Evolutionary conservation across 1,139 yeast genomes (phyloP), one percentile per base, ranked within the genome.

Genomic region (Debaryomyces udenii): DNA sequence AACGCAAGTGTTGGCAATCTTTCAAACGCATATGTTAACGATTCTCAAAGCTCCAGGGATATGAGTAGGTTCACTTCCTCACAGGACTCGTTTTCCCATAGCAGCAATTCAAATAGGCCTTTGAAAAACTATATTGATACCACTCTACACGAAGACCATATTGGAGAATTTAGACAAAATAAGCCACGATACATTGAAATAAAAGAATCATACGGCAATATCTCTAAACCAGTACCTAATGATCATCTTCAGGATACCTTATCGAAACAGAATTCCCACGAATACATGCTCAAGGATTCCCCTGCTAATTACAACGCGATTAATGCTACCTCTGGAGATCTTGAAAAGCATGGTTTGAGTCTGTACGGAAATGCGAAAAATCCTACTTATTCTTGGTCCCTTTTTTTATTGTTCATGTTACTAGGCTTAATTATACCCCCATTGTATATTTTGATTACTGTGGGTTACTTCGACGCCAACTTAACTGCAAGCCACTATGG

Each of bases 401-500:
- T 49, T 30, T 62, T 57, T 41, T 3, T 38, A 0, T 13, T 49
- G 11, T 42, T 66, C 51, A 57, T 64, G 67, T 33, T 58, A 3
- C 14, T 63, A 6, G 72, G 71, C 2, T 50, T 68, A 15, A 33
- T 68, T 7, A 47, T 66, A 2, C 74, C 74, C 4, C 75, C 75
- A 2, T 35, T 69, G 4, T 69, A 53, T 47, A 66, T 67, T 36
- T 48, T 68, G 23, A 38, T 68, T 4, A 37, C 66, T 0, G 38
- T 64, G 14, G 75, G 75, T 2, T 49, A 62, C 16, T 66, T 69
- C 45, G 75, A 69, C 47, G 57, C 42, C 48, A 52, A 51, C 44
- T 48, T 10, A 37, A 23, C 47, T 41, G 27, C 45, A 4, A 22
- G 14, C 14, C 11, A 36, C 49, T 42, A 45, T 50, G 48, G 54